phyloP scores from a whole-genome alignment of 139 green algal species.

The Picochlorum sp. region DNA sequence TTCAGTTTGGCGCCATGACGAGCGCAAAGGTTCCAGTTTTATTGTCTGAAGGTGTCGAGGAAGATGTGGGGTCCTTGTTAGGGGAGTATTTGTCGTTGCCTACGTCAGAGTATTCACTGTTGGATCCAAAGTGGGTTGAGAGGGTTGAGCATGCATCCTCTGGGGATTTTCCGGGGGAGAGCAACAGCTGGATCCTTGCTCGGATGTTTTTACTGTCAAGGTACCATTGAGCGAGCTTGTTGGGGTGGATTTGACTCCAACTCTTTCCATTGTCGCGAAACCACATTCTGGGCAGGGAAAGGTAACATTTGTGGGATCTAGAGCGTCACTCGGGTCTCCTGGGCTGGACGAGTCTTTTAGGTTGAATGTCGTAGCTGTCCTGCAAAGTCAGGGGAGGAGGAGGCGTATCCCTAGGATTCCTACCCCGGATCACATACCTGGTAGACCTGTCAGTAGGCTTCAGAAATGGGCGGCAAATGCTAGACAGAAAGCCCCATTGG shows the following conservation, averaged over 20 bases:
- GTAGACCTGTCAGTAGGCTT: constrained; percentile 24
- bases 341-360: constrained; percentile 18
- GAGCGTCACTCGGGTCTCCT: constrained; percentile 17
- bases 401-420: constrained; percentile 4
- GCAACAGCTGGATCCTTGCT: neutral
- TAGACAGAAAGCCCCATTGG: neutral
- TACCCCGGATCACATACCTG: constrained; percentile 22
- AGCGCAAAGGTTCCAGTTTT: neutral
- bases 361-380: constrained; percentile 20
- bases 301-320: constrained; percentile 19
- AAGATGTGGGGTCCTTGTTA: neutral
- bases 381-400: constrained; percentile 3
- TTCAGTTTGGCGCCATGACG: constrained; percentile 19
- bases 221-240: constrained; percentile 25
- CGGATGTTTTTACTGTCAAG: constrained; percentile 15
- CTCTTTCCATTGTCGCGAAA: constrained; percentile 11
- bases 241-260: constrained; percentile 19
- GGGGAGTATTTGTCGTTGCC: constrained; percentile 29
- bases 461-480: constrained; percentile 19
- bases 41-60: neutral
- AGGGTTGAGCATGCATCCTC: neutral
- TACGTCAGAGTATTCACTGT: constrained; percentile 22
- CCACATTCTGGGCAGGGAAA: neutral
- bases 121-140: constrained; percentile 32
- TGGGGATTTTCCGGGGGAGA: neutral